Percentiles rank a stretch among this genome's conserved stretches.
Evolutionary conservation across 2,329 filamentous ascomycete genomes (phyloP).

Genomic region (Colletotrichum gloeosporioides): DNA sequence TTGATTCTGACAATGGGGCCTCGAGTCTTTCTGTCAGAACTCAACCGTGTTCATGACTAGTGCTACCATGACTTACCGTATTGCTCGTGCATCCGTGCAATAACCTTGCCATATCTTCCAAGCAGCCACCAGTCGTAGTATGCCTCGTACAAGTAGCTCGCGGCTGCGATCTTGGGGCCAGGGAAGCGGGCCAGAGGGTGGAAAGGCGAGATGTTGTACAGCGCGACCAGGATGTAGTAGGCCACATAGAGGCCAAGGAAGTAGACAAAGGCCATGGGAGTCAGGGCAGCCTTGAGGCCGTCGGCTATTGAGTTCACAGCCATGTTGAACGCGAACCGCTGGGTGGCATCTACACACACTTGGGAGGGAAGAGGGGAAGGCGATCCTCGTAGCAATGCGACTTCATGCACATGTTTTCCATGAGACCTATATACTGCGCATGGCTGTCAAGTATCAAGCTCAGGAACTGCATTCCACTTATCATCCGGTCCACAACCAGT

Average conservation of each 20-base stretch:
- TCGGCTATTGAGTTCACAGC: not conserved
- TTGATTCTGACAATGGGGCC: constrained; percentile 43
- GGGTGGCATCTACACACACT: not conserved
- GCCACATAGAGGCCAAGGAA: not conserved
- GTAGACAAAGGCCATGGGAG: constrained; percentile 1
- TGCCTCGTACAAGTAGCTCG: constrained; percentile 11
- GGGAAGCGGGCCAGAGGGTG: constrained; percentile 15
- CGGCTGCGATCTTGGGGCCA: constrained; percentile 14
- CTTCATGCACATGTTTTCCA: not conserved
- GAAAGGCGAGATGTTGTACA: constrained; percentile 16
- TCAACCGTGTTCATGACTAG: not conserved
- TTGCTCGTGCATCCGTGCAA: constrained; percentile 14
- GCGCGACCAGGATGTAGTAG: constrained; percentile 1
- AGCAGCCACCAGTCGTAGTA: constrained; percentile 15
- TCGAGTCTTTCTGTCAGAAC: constrained; percentile 12
- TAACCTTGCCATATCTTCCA: constrained; percentile 16
- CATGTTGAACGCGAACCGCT: not conserved
- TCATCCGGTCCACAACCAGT: not conserved
- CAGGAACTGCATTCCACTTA: not conserved
- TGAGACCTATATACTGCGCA: constrained; percentile 8
- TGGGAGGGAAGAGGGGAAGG: not conserved
- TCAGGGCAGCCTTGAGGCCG: not conserved
- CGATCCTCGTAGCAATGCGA: not conserved
- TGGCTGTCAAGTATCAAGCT: not conserved
- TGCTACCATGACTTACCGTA: not conserved